phyloP scores from a whole-genome alignment of 345 rosid genomes.

The Gossypium sturtianum region DNA sequence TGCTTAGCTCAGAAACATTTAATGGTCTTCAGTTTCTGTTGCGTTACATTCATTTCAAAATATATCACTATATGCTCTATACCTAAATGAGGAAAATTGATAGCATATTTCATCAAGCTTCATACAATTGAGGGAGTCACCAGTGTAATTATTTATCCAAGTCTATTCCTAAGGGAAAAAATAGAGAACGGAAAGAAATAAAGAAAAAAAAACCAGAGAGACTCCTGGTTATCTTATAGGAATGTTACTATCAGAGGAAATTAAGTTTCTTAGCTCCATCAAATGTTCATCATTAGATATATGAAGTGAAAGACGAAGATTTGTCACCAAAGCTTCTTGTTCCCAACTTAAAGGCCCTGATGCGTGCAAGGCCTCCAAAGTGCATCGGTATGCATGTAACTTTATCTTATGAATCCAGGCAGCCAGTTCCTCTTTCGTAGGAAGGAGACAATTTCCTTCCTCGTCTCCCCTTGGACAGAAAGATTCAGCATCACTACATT shows the following conservation, averaged over 20 bases:
- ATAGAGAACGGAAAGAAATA: neutral
- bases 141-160: constrained; percentile 15
- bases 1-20: constrained; percentile 12
- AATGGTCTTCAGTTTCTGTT: constrained; percentile 16
- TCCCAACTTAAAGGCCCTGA: constrained; percentile 88
- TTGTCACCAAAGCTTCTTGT: constrained; percentile 75
- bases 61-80: constrained; percentile 23
- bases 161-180: constrained; percentile 24
- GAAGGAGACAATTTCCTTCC: constrained; percentile 24
- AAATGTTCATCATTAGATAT: constrained; percentile 82
- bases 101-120: constrained; percentile 20
- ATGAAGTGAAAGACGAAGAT: constrained; percentile 69
- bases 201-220: constrained; percentile 12
- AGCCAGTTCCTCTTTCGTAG: constrained; percentile 26
- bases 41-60: constrained; percentile 28
- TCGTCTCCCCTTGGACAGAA: constrained; percentile 20
- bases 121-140: constrained; percentile 24
- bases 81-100: constrained; percentile 9
- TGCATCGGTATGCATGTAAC: constrained; percentile 61
- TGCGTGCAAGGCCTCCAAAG: constrained; percentile 65
- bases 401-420: constrained; percentile 61
- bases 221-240: constrained; percentile 41
- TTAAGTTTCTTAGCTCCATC: constrained; percentile 63
- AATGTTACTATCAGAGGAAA: constrained; percentile 51
- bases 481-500: constrained; percentile 47